Conservation (phyloP, 371 early-diverging fungal genomes). For the Parasitella parasitica region DNA sequence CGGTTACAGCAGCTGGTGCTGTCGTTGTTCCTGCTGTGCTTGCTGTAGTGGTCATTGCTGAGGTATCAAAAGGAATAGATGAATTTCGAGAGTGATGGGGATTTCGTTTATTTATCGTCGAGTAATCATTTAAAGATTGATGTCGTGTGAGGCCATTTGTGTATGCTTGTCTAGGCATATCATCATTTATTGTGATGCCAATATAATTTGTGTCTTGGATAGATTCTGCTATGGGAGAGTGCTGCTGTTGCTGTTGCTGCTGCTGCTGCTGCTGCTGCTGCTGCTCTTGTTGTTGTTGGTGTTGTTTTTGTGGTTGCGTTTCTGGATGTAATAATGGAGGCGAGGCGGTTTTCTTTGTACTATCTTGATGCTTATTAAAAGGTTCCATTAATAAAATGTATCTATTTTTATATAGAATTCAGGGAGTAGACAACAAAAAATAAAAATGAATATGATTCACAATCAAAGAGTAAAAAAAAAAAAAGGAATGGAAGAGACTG, state of each 20-base stretch:
- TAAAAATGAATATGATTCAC: background rate
- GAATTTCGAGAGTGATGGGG: background rate
- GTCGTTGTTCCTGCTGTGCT: background rate
- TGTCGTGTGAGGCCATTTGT: background rate
- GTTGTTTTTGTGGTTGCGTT: background rate
- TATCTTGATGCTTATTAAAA: background rate
- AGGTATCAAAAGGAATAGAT: background rate
- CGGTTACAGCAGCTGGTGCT: background rate
- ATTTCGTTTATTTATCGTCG: background rate
- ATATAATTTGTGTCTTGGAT: constrained; percentile 33
- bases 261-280: background rate
- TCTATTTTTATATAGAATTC: background rate
- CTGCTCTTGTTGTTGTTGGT: background rate
- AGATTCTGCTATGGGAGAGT: background rate
- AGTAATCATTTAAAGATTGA: background rate
- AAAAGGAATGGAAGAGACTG: background rate
- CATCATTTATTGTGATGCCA: constrained; percentile 36
- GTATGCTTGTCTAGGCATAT: constrained; percentile 3
- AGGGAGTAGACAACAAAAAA: background rate
- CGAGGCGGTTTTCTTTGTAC: background rate
- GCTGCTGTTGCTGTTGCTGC: background rate
- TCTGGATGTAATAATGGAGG: background rate
- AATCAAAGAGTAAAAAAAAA: background rate
- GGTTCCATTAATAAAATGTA: background rate
- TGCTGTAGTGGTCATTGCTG: background rate